These are phyloP conservation scores for Mycena maculata DNA, from an alignment of 768 basidiomycete species.

Conservation along the genomic window DNA sequence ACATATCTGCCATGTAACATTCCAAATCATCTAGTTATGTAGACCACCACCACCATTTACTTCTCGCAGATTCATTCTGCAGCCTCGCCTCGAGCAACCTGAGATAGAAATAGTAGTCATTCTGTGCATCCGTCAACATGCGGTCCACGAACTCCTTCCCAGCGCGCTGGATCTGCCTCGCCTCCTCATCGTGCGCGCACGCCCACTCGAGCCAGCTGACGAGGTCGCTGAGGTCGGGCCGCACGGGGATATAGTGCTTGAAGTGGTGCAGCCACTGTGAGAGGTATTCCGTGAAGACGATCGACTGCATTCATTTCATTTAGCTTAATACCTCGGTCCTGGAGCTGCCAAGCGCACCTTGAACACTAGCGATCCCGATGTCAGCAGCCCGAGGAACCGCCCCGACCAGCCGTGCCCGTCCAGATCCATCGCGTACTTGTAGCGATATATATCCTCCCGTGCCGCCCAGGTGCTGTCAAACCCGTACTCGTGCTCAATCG, in stretches of 20 bases:
- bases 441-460: slow-evolving; percentile 4
- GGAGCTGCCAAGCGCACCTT: slow-evolving; percentile 5
- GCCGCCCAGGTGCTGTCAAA: not conserved
- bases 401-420: slow-evolving; percentile 17
- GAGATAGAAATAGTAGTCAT: not conserved
- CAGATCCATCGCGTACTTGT: slow-evolving; percentile 10
- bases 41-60: too few species aligned
- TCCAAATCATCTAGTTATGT: too few species aligned
- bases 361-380: slow-evolving; percentile 13
- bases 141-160: slow-evolving; percentile 6
- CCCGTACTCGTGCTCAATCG: slow-evolving; percentile 4
- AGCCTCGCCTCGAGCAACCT: too few species aligned
- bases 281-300: slow-evolving; percentile 15
- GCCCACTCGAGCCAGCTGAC: slow-evolving; percentile 12
- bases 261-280: slow-evolving; percentile 14
- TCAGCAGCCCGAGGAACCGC: slow-evolving; percentile 5
- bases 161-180: not conserved
- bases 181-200: slow-evolving; percentile 10
- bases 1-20: too few species aligned
- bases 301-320: not conserved
- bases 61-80: too few species aligned
- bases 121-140: too few species aligned
- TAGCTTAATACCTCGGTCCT: not conserved
- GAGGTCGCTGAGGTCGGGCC: slow-evolving; percentile 12
- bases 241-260: slow-evolving; percentile 25